Base-by-base conservation (phyloP, 805 yeast species). In the Pichia thaimueangensis region DNA sequence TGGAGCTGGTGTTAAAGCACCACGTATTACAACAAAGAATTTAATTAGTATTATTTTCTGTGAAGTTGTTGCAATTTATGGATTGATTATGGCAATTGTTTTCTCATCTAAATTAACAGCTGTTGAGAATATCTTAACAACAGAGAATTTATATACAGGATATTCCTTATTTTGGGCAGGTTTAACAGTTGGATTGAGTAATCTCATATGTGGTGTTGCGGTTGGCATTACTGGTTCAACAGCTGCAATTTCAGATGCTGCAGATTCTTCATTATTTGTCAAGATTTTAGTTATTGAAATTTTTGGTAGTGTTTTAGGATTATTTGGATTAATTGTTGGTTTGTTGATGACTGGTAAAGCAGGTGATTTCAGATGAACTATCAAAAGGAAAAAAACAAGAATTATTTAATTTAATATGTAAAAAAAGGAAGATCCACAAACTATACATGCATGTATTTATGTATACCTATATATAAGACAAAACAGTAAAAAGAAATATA, bases 61-160 rank as follows among this genome's bases (percentile, higher is more conserved):
- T 74, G 98, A 93, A 69, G 98, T 93, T 55, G 98, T 93, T 43
- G 98, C 98, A 52, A 93, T 93, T 62, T 93, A 93, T 62, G 98
- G 98, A 4, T 77, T 93, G 51, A 93, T 93, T 61, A 91, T 91
- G 85, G 89, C 97, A 29, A 93, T 93, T 73, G 97, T 93, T 32
- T 93, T 93, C 57, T 85, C 96, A 16, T 79, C 97, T 23, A 93
- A 93, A 62, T 71, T 93, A 54, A 69, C 78, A 25, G 72, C 79
- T 23, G 88, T 84, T 30, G 80, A 82, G 7, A 68, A 76, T 3
- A 65, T 89, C 43, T 79, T 69, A 58, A 76, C 95, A n/a, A 78
- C 80, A 57, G 85, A 82, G 43, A 93, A 93, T 67, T 68, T 89
- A 55, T 93, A 86, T 67, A 93, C 98, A 5, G 98, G 98, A 6